Percentiles rank a stretch among this genome's conserved stretches.
Conservation (phyloP, 257 asterid genomes). For the Euphrasia confusa region DNA sequence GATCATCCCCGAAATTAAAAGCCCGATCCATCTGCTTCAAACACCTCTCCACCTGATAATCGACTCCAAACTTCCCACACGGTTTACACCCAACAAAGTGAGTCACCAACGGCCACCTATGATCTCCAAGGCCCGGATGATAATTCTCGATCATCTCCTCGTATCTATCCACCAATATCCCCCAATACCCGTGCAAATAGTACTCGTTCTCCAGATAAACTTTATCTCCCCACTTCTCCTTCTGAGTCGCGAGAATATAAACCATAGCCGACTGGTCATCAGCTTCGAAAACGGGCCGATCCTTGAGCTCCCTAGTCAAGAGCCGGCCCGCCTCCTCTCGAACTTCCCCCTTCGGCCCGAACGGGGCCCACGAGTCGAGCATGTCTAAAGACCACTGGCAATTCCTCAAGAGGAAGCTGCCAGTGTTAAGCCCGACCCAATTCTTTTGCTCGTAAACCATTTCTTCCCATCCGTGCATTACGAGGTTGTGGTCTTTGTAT, state of each 20-base stretch:
- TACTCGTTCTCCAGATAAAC: constrained; percentile 42
- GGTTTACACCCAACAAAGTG: constrained; percentile 67
- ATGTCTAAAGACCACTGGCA: constrained; percentile 53
- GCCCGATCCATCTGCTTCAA: constrained; percentile 61
- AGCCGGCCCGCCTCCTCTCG: constrained; percentile 44
- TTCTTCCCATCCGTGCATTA: constrained; percentile 49
- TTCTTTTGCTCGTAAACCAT: constrained; percentile 43
- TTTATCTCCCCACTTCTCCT: constrained; percentile 53
- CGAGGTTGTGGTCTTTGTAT: constrained; percentile 42
- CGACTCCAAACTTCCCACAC: constrained; percentile 48
- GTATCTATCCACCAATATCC: constrained; percentile 49
- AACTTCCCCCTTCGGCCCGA: constrained; percentile 51
- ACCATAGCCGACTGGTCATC: constrained; percentile 64
- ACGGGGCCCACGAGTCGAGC: constrained; percentile 47
- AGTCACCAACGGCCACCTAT: constrained; percentile 56
- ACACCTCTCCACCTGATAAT: constrained; percentile 54
- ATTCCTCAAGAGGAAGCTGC: constrained; percentile 49
- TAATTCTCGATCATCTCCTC: constrained; percentile 55
- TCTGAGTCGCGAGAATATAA: constrained; percentile 42
- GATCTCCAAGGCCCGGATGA: constrained; percentile 55
- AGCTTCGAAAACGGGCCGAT: constrained; percentile 48
- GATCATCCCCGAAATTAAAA: constrained; percentile 51
- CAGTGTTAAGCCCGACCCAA: constrained; percentile 54
- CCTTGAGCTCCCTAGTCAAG: constrained; percentile 38
- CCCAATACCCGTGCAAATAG: constrained; percentile 57